Conservation (phyloP, 2,329 filamentous ascomycete genomes). For the Gliomastix tumulicola region DNA sequence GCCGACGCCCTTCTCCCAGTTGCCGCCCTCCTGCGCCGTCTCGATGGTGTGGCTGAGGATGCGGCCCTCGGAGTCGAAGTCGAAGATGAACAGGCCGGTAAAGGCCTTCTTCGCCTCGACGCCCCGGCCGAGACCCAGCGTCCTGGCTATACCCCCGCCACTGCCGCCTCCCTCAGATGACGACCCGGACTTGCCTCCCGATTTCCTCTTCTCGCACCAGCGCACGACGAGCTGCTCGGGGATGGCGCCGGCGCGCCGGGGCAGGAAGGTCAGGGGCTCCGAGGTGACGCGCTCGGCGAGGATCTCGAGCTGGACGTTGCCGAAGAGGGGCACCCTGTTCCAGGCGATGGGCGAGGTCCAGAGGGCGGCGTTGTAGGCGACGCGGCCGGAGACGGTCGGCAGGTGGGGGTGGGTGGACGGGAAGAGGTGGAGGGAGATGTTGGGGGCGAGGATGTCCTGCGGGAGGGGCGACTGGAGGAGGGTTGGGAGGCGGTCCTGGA, state of each 20-base stretch:
- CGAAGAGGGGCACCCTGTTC: conserved; percentile 85
- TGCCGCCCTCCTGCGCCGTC: conserved; percentile 75
- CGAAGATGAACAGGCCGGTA: conserved; percentile 87
- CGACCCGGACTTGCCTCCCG: conserved; percentile 6
- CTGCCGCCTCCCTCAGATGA: conserved; percentile 18
- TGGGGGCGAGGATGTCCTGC: conserved; percentile 68
- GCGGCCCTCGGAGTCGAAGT: conserved; percentile 83
- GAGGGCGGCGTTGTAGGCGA: conserved; percentile 86
- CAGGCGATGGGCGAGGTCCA: conserved; percentile 96
- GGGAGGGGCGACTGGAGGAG: conserved; percentile 62
- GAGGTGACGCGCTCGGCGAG: conserved; percentile 82
- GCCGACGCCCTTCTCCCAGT: conserved; percentile 75
- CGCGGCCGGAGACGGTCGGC: conserved; percentile 82
- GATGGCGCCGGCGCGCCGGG: conserved; percentile 43
- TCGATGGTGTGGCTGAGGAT: conserved; percentile 89
- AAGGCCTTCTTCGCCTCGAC: conserved; percentile 66
- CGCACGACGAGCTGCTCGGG: conserved; percentile 83
- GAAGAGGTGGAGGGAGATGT: conserved; percentile 65
- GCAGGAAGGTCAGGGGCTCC: conserved; percentile 40
- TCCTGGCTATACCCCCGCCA: conserved; percentile 33
- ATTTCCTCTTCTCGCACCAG: conserved; percentile 56
- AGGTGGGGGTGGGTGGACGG: conserved; percentile 79
- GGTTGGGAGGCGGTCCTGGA: conserved; percentile 61
- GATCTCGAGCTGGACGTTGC: conserved; percentile 83
- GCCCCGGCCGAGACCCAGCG: conserved; percentile 15